Evolutionary conservation across 495 filamentous ascomycete genomes (phyloP).

Genomic region (Letharia lupina): DNA sequence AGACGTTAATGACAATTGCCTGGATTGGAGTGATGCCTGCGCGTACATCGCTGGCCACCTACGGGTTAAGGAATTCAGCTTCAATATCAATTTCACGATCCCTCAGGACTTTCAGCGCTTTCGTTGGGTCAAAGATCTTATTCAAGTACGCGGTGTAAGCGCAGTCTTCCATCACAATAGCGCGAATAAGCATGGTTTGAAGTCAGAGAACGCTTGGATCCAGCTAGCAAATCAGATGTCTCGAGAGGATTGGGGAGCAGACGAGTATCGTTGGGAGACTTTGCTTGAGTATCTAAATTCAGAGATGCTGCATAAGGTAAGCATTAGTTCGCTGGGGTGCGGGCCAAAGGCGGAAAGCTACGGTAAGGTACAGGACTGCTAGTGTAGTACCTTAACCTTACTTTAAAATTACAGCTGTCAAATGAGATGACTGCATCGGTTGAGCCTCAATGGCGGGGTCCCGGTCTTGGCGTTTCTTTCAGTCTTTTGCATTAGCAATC

Average conservation of each 20-base stretch:
- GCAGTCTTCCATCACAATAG: not conserved
- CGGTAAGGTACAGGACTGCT: no score
- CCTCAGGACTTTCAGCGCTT: not conserved
- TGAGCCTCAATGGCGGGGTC: not conserved
- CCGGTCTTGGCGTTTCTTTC: not conserved
- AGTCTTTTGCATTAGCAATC: not conserved
- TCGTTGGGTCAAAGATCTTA: not conserved
- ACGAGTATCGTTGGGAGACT: not conserved
- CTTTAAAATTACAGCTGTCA: no score
- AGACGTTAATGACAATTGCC: not conserved
- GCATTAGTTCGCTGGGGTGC: not conserved
- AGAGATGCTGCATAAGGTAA: not conserved
- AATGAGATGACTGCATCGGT: not conserved
- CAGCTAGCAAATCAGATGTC: not conserved
- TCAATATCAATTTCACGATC: not conserved
- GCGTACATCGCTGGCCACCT: not conserved
- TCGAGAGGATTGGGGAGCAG: not conserved
- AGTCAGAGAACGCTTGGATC: not conserved
- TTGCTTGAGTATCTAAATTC: not conserved
- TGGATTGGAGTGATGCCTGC: not conserved
- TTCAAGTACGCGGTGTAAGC: not conserved
- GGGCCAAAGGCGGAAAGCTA: not conserved
- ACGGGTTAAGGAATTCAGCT: not conserved
- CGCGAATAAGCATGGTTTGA: not conserved
- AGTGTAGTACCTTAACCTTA: no score